These are phyloP conservation scores for Radiomyces spectabilis DNA, from an alignment of 192 early-diverging fungal genomes.

Conservation along the genomic window DNA sequence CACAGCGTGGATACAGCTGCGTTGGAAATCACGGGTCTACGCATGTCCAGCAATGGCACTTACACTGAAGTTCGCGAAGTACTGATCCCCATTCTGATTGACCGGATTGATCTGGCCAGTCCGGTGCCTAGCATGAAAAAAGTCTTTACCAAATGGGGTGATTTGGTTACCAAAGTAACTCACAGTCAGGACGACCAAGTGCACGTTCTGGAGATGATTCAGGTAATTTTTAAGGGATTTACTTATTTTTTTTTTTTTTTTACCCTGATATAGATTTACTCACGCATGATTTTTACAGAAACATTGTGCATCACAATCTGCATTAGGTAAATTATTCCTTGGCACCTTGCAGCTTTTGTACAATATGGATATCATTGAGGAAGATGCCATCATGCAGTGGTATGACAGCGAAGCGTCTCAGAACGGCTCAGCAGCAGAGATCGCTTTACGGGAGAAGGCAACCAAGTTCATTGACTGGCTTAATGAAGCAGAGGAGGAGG, in stretches of 20 bases:
- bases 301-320: slow-evolving; percentile 39
- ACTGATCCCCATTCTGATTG: slow-evolving; percentile 66
- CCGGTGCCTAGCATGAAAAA: slow-evolving; percentile 28
- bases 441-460: slow-evolving; percentile 47
- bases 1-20: slow-evolving; percentile 67
- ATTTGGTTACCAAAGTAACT: slow-evolving; percentile 60
- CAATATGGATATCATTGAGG: slow-evolving; percentile 76
- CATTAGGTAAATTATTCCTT: slow-evolving; percentile 47
- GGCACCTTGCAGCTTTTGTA: slow-evolving; percentile 59
- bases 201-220: slow-evolving; percentile 48
- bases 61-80: slow-evolving; percentile 72
- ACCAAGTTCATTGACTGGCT: slow-evolving; percentile 63
- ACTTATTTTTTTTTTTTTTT: neutral
- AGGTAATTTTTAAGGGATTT: slow-evolving; percentile 9
- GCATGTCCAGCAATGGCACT: slow-evolving; percentile 78
- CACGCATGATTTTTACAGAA: slow-evolving; percentile 25
- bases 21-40: slow-evolving; percentile 81
- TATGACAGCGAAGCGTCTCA: slow-evolving; percentile 42
- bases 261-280: neutral
- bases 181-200: slow-evolving; percentile 67
- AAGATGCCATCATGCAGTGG: slow-evolving; percentile 76
- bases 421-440: slow-evolving; percentile 30
- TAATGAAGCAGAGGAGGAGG: slow-evolving; percentile 64
- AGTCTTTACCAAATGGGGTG: slow-evolving; percentile 60
- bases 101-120: slow-evolving; percentile 46